Percentiles rank a stretch among this genome's conserved stretches.
phyloP scores from a whole-genome alignment of 2,329 filamentous ascomycete genomes.

The Arthrobotrys sphaeroides region DNA sequence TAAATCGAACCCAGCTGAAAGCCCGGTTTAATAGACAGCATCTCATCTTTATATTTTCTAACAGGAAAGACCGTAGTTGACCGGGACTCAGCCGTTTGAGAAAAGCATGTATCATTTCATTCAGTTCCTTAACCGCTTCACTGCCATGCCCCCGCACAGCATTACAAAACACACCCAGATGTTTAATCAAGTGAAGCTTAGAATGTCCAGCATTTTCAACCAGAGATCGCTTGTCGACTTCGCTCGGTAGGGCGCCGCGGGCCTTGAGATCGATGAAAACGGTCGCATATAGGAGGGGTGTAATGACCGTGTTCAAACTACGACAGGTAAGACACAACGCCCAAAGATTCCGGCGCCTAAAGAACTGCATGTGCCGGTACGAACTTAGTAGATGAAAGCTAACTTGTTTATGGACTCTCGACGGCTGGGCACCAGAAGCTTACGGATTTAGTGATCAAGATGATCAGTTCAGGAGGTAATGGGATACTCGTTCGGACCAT shows the following conservation, averaged over 20 bases:
- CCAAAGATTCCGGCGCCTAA: background rate
- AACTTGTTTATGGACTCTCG: too few relatives aligned
- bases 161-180: background rate
- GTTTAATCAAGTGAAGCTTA: background rate
- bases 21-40: too few relatives aligned
- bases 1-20: too few relatives aligned
- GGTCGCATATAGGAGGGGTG: background rate
- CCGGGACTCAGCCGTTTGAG: background rate
- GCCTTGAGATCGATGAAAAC: background rate
- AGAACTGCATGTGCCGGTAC: background rate
- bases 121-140: too few relatives aligned
- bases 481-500: background rate
- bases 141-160: too few relatives aligned
- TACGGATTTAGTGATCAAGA: background rate
- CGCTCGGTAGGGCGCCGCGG: background rate
- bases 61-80: background rate
- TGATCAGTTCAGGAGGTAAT: background rate
- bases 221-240: background rate
- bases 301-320: background rate
- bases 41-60: too few relatives aligned
- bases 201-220: background rate
- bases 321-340: background rate
- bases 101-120: background rate
- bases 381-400: background rate
- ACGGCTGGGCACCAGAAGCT: background rate